Base-by-base conservation (phyloP, 2,329 filamentous ascomycete genomes). In the Fusarium neocosmosporiellum region DNA sequence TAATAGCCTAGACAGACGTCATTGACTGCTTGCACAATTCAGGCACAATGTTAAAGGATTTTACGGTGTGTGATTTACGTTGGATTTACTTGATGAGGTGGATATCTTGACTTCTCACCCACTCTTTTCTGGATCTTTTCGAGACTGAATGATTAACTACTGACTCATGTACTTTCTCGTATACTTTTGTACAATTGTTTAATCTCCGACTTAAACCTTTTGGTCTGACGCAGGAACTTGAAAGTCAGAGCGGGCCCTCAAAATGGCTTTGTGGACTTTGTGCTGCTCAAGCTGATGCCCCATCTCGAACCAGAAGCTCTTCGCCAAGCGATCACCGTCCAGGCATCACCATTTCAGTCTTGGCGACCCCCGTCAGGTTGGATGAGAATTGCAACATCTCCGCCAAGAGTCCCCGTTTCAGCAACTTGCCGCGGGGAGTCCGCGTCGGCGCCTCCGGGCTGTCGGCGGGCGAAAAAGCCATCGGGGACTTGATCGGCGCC, bases 381-480 rank as follows among this genome's bases (percentile, higher is more conserved):
- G 37, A 50, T n/a, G 10, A 53, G 37, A n/a, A 41, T 20, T 53
- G 22, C 20, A 39, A 55, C n/a, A 43, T 31, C 9, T 37, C 24
- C 9, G 70, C 57, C 59, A 60, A 70, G 70, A 22, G 10, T n/a
- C 24, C 6, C 34, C 33, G 8, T 50, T 50, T 50, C 31, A 37
- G 34, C 54, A 22, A 57, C 33, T 46, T 46, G 41, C 41, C 41
- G 41, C 37, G 63, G 46, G 59, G 36, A 55, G 46, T 55, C 59
- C 59, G 39, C 48, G 4, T 72, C 66, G 59, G 66, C 72, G 59
- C n/a, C 64, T 54, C 70, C 66, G 70, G 63, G 29, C 63, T 59
- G 50, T 70, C 43, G 63, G 70, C 24, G 20, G 36, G 22, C 34
- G 27, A 16, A 5, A 50, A 39, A 59, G 60, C 31, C 16, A 61